phyloP scores from a whole-genome alignment of 2,329 filamentous ascomycete genomes.

The Epichloe baconii region DNA sequence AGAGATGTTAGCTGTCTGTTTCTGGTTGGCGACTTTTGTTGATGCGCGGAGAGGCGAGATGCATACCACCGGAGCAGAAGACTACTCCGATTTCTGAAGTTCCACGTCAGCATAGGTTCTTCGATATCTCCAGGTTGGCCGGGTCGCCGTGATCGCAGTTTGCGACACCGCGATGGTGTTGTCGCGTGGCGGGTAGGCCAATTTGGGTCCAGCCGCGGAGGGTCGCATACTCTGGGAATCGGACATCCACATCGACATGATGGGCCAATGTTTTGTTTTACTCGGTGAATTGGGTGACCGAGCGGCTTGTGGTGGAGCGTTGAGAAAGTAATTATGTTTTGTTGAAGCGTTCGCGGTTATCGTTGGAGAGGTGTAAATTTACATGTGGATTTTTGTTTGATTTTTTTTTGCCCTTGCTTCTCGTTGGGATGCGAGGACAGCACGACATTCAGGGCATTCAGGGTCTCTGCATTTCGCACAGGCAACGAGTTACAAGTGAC shows the following conservation, averaged over 20 bases:
- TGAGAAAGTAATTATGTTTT: not conserved
- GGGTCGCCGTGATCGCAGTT: not conserved
- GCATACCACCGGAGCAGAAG: constrained; percentile 94
- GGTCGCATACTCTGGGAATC: constrained; percentile 75
- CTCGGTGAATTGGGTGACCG: not conserved
- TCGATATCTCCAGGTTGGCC: not conserved
- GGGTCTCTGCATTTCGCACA: constrained; percentile 5
- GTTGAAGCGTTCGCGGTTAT: too few relatives aligned
- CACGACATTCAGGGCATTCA: constrained; percentile 1
- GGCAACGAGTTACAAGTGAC: not conserved
- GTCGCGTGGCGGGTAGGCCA: not conserved
- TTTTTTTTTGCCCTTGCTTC: not conserved
- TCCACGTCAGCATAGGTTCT: constrained; percentile 2
- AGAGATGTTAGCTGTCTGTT: constrained; percentile 7
- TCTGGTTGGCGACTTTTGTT: constrained; percentile 4
- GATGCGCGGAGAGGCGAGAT: constrained; percentile 4
- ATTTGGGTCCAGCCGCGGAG: not conserved
- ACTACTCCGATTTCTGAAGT: constrained; percentile 83
- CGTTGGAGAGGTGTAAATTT: too few relatives aligned
- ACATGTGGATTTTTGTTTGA: not conserved
- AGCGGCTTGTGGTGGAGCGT: not conserved
- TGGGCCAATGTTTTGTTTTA: constrained; percentile 5
- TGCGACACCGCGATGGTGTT: not conserved
- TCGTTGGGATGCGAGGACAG: constrained; percentile 7
- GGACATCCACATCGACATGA: constrained; percentile 81